Base-by-base conservation (phyloP, 1,284 basidiomycete species). In the Sporisorium iseilematis-ciliati region DNA sequence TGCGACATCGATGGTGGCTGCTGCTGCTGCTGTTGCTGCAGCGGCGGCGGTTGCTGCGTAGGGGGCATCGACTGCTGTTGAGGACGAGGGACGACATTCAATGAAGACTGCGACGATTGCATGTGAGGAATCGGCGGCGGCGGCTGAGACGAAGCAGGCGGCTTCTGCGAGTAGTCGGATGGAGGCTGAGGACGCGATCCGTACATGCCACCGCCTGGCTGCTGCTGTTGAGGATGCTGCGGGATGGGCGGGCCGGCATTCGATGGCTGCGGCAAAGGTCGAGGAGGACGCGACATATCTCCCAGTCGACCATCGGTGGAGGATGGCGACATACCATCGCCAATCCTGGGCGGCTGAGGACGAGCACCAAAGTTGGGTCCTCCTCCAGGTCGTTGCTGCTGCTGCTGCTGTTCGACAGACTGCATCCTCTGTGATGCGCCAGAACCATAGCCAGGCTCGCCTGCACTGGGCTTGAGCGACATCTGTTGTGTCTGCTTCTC, bases 401-500 rank as follows among this genome's bases (percentile, higher is more conserved):
- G 59, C 54, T 59, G 65, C 41, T 56, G 65, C 33, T 62, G 52
- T 16, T 57, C 64, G 20, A 65, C 56, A 54, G 65, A 48, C 29
- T 78, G 77, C 45, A 62, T 57, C 35, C 60, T 50, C 40, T 69
- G 65, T 2, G 75, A 57, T 7, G 62, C 41, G 20, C 57, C 51
- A 8, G 59, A 20, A 14, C 54, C 43, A 20, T 57, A 58, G 8
- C 51, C 48, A 14, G 56, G 29, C 7, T 73, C 67, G 21, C 46
- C 49, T 4, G 26, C 56, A n/a, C 46, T 49, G 18, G 61, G 58
- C 57, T 69, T 57, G 51, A 76, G 57, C 51, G 63, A 65, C 77
- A 82, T 75, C 57, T 80, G 78, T 42, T 77, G 65, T 3, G 80
- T 80, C 68, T 79, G 77, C 65, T 79, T 69, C 51, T 82, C 80